A percentile compares a stretch with the other conserved stretches of the same genome.
These are phyloP conservation scores for Gaillardinia entomophila DNA, from an alignment of 805 yeast genomes.

Conservation along the genomic window DNA sequence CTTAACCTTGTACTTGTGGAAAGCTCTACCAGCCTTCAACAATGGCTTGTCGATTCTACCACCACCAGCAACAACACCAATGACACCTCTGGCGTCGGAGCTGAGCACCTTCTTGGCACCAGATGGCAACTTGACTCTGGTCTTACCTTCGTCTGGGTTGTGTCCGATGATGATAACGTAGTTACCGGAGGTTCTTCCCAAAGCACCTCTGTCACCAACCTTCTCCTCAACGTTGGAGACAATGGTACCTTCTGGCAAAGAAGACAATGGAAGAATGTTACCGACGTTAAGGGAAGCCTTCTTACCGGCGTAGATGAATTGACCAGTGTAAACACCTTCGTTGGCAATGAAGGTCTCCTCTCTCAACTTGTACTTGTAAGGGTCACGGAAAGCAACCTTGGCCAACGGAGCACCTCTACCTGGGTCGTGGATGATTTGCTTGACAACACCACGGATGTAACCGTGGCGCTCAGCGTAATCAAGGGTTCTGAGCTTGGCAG, in stretches of 20 bases:
- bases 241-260: constrained; percentile 99
- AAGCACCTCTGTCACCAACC: constrained; percentile 99
- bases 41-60: constrained; percentile 99
- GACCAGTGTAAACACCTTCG: constrained; percentile 99
- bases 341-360: constrained; percentile 98
- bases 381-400: constrained; percentile 96
- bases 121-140: constrained; percentile 98
- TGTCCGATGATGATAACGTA: constrained; percentile 98
- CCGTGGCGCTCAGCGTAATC: constrained; percentile 99
- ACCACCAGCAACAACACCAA: constrained; percentile 99
- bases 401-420: constrained; percentile 99
- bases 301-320: constrained; percentile 98
- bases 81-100: constrained; percentile 98
- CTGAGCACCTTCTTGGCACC: constrained; percentile 97
- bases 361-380: constrained; percentile 96
- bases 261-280: constrained; percentile 93
- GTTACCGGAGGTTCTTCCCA: constrained; percentile 99
- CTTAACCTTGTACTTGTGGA: constrained; percentile 99
- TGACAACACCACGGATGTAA: constrained; percentile 98
- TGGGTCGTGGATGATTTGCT: constrained; percentile 98
- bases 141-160: constrained; percentile 98
- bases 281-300: constrained; percentile 96
- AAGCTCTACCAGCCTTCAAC: constrained; percentile 99
- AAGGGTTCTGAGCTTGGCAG: constrained; percentile 98
- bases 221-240: constrained; percentile 97